Percentiles rank a stretch among this genome's conserved stretches.
phyloP scores from a whole-genome alignment of 352 stramenopile species.

The Phytophthora fragariaefolia region DNA sequence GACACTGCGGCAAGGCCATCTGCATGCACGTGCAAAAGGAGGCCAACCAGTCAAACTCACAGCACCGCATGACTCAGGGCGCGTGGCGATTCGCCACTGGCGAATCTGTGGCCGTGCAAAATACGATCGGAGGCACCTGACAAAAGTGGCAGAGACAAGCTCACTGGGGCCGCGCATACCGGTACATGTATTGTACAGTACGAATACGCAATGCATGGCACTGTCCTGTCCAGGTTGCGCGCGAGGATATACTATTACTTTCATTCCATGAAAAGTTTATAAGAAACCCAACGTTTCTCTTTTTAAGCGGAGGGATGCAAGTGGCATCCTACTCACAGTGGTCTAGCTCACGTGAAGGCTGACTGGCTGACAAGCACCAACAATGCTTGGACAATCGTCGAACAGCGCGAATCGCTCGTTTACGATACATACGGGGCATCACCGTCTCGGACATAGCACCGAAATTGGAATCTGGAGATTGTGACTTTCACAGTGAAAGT shows the following conservation, averaged over 20 bases:
- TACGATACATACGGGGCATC: background rate
- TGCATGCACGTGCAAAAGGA: too few species aligned
- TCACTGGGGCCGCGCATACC: background rate
- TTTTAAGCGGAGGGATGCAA: too few species aligned
- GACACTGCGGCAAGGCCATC: too few species aligned
- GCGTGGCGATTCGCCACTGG: background rate
- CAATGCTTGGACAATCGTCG: too few species aligned
- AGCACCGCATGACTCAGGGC: background rate
- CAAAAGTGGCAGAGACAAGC: background rate
- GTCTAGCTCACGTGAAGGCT: too few species aligned
- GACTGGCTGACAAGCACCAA: background rate
- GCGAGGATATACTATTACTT: too few species aligned
- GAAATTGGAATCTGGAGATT: constrained; percentile 15
- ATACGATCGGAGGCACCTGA: background rate
- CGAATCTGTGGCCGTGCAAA: background rate
- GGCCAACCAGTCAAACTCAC: background rate
- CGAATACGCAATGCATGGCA: background rate
- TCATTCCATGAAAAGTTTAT: too few species aligned
- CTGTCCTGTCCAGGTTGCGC: background rate
- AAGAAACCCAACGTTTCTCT: too few species aligned
- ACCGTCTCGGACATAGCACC: background rate
- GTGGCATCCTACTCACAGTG: too few species aligned
- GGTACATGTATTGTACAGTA: background rate
- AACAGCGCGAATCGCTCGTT: background rate
- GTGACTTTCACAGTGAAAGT: constrained; percentile 3